Evolutionary conservation across 345 rosid species (phyloP), one percentile per base, ranked within the genome.

Genomic region (Eucalyptus sp.): DNA sequence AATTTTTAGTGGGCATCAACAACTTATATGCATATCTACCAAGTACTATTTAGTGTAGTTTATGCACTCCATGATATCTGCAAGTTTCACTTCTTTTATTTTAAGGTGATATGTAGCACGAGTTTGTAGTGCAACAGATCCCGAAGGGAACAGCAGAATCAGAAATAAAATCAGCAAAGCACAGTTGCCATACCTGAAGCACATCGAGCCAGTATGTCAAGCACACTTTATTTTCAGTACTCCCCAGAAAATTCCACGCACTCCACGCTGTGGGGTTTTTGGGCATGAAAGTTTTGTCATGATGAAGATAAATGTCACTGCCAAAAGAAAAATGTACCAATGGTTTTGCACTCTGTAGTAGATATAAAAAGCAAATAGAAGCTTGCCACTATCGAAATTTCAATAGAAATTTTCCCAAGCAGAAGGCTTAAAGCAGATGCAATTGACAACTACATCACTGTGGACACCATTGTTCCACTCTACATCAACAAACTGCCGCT

Each of bases 161-260:
- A 71, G 27, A 71, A 37, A 37, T 10, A 37, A 71, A 71, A 71
- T 37, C 46, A 10, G 83, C 46, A 37, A 71, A 71, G 81, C 81
- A 71, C 27, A 89, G 44, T 60, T 31, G 33, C 50, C 92, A 68
- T 86, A 96, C 99, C 99, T 97, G 99, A 89, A 97, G 95, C 88
- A 94, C 93, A 91, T 97, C 94, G 88, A 97, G 98, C 99, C 99
- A 97, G 92, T 96, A 97, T 56, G 99, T 97, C 89, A 96, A 89
- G 88, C 97, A 96, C 3, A 95, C 95, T 93, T 94, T 95, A 51
- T 90, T 92, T 49, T 94, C 93, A 4, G 92, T 91, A 89, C 93
- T 95, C 71, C 95, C 99, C n/a, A 96, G 94, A 93, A 97, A 97
- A 89, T 97, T 97, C 99, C 99, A 95, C 0, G 99, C 94, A 89